Evolutionary conservation across 2,329 filamentous ascomycete species (phyloP), one percentile per base, ranked within the genome.

Genomic region (Corniculantispora saksenae): DNA sequence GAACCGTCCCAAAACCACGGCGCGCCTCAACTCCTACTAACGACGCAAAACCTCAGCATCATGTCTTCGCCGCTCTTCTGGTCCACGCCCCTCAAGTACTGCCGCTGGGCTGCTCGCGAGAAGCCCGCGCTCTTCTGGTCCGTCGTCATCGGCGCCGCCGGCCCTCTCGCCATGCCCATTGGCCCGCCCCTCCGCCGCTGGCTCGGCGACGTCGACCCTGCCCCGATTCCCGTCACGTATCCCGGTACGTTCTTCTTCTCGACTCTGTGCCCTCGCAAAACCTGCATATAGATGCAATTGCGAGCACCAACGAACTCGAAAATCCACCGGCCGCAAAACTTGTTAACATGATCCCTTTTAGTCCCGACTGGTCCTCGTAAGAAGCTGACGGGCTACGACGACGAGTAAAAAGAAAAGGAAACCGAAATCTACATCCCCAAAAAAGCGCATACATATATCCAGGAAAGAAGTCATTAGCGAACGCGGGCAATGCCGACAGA

Each of bases 101-200:
- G 91, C 74, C 90, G 90, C 80, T 98, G 94, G 93, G 89, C 93
- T 61, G 86, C 91, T 59, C 90, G 93, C 81, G 90, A 95, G 79
- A 91, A 91, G 78, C 95, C 95, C 60, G 93, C 93, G 66, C 91
- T 93, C 82, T 97, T 97, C 85, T 98, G 89, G 86, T 93, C 92
- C 72, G 82, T 92, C 73, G 75, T 92, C 66, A 81, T 98, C 70
- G 94, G 92, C 71, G 82, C 79, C 69, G 73, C 87, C 63, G 93
- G 93, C 13, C 95, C 94, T 43, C 78, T 91, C 65, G 81, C 86
- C 65, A 81, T 97, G 68, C 77, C 90, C 66, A 83, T 85, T 64
- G 89, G 92, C 1, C 93, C 94, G 51, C 91, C 92, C 56, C 82
- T 96, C 71, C 84, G 94, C 77, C 80, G 82, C 68, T 83, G 81